Evolutionary conservation across 495 filamentous ascomycete species (phyloP), one percentile per base, ranked within the genome.

Genomic region (Xylaria palmicola): DNA sequence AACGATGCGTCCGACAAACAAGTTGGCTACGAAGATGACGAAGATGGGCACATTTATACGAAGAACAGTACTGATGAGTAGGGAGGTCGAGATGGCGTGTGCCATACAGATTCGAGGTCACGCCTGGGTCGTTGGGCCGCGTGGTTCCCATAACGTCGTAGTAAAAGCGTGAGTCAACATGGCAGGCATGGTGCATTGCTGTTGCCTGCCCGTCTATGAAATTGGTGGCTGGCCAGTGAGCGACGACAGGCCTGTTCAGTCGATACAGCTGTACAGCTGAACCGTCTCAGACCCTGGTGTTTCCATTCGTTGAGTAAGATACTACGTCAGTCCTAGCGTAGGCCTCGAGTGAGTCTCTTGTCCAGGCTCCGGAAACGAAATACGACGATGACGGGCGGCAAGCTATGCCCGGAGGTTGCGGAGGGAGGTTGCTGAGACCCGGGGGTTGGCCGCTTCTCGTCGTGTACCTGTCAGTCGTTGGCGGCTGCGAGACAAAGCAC

Each of bases 301-400:
- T 36, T 53, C 24, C 4, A 52, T 52, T 52, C 30, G 49, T 37
- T 50, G 8, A 37, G 10, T 2, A 39, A 22, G 5, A 19, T 20
- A 5, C 10, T 5, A 24, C 34, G n/a, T 19, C 34, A 39, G 30
- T 13, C 30, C 13, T 15, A 48, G 8, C 4, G 15, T 53, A 19
- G 49, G 32, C 20, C n/a, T n/a, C n/a, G n/a, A n/a, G n/a, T n/a
- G 20, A 53, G 30, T 32, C 8, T 37, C 32, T 26, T 39, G 19
- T 26, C 49, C 49, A 32, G 4, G 19, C 19, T 19, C 49, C 49
- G 49, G 32, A 53, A 53, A 20, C 49, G 49, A 53, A 39, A 53
- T 53, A 53, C 49, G 49, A 53, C n/a, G 19, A 13, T 19, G 17
- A 44, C 41, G 19, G 41, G 17, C 15, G n/a, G n/a, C n/a, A n/a